Percentiles rank a stretch among this genome's conserved stretches.
phyloP scores from a whole-genome alignment of 257 asterid species.

The Lavandula angustifolia region DNA sequence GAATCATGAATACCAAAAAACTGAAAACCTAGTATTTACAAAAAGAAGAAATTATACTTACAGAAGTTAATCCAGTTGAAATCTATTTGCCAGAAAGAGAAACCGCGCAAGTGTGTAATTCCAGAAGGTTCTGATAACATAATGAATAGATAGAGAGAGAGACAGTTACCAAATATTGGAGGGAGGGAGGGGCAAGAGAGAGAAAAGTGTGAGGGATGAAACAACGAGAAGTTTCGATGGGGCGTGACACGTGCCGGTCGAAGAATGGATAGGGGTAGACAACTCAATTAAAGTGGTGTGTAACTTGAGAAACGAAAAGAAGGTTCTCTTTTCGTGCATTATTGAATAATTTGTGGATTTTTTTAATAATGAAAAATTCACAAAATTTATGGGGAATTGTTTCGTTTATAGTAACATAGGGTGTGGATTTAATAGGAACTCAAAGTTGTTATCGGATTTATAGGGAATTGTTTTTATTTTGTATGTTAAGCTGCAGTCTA shows the following conservation, averaged over 20 bases:
- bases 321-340: too few relatives aligned
- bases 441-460: too few relatives aligned
- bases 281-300: constrained; percentile 30
- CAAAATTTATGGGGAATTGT: too few relatives aligned
- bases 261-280: constrained; percentile 22
- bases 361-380: too few relatives aligned
- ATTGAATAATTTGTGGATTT: too few relatives aligned
- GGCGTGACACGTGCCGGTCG: constrained; percentile 35
- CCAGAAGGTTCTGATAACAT: constrained; percentile 63
- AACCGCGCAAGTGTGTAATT: constrained; percentile 37
- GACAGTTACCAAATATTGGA: background rate
- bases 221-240: constrained; percentile 51
- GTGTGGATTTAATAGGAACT: too few relatives aligned
- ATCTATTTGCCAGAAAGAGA: constrained; percentile 33
- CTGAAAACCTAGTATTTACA: too few relatives aligned
- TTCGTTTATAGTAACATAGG: too few relatives aligned
- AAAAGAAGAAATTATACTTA: constrained; percentile 8
- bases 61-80: constrained; percentile 29
- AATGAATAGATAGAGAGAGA: background rate
- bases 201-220: constrained; percentile 26
- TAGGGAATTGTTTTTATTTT: too few relatives aligned
- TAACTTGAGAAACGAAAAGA: too few relatives aligned
- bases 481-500: too few relatives aligned
- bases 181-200: background rate
- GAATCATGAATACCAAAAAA: constrained; percentile 22